These are phyloP conservation scores for Blastobotrys apis DNA, from an alignment of 1,139 yeast genomes.

Conservation along the genomic window DNA sequence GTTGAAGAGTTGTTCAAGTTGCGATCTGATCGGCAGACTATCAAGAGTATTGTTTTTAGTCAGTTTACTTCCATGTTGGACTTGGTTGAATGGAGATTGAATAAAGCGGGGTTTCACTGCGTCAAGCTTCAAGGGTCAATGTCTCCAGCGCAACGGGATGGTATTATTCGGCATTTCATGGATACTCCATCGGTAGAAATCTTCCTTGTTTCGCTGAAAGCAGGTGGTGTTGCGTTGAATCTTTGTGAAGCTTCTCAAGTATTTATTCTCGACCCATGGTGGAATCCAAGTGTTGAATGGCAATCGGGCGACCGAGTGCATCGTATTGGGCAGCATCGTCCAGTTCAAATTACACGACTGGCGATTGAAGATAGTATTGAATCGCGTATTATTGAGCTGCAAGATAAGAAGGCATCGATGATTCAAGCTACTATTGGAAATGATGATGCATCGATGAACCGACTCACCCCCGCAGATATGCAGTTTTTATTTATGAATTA, in stretches of 20 bases:
- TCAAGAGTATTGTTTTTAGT: conserved; percentile 88
- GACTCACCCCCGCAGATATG: conserved; percentile 87
- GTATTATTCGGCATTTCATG: conserved; percentile 86
- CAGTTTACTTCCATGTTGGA: conserved; percentile 97
- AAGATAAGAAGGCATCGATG: conserved; percentile 97
- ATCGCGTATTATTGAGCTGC: conserved; percentile 88
- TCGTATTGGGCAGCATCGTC: conserved; percentile 92
- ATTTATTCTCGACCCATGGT: conserved; percentile 95
- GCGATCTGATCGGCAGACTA: conserved; percentile 80
- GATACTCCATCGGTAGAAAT: conserved; percentile 89
- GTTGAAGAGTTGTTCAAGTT: conserved; percentile 87
- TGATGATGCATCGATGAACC: conserved; percentile 84
- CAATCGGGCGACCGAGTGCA: conserved; percentile 98
- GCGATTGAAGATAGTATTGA: conserved; percentile 96
- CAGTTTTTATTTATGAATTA: conserved; percentile 85
- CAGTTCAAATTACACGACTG: conserved; percentile 87
- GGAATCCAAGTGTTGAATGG: conserved; percentile 98
- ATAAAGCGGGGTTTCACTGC: conserved; percentile 89
- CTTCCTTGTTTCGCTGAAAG: conserved; percentile 87
- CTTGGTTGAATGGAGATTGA: conserved; percentile 89
- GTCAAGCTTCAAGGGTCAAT: conserved; percentile 93
- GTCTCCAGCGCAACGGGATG: conserved; percentile 94
- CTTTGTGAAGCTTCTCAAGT: conserved; percentile 96
- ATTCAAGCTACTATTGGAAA: conserved; percentile 91
- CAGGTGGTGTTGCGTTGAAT: conserved; percentile 97